Base-by-base conservation (phyloP, 164 flowering plant genomes). In the Umbellularia californica region DNA sequence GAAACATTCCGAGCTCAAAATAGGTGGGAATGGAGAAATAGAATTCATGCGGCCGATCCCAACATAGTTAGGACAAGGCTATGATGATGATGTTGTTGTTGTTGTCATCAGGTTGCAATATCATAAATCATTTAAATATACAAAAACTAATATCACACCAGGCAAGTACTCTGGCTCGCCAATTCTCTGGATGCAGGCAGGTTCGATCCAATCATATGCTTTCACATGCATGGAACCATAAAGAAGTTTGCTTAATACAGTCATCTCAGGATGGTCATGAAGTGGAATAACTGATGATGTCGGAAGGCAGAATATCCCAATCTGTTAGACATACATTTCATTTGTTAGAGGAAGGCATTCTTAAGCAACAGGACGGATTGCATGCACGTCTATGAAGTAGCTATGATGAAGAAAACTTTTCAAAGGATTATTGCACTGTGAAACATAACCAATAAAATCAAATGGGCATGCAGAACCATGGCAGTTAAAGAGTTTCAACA, bases 201-300 rank as follows among this genome's bases (percentile, higher is more conserved):
- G 95, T 71, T 93, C 96, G 74, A 91, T 92, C 99, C 99, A 95
- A 77, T 95, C 99, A 85, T 89, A 95, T 62, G 90, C 97, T 84
- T 91, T 95, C 70, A 95, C 93, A 71, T 93, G 97, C 89, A 95
- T 73, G 81, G 98, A 95, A 14, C 99, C 99, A 79, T 92, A 95
- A 19, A 93, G 90, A 71, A 95, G 73, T 88, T 91, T 95, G 92
- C 98, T 92, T 68, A 91, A 85, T 63, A 95, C 97, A 55, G 94
- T 88, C 98, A 93, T 93, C 69, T 89, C 90, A 50, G 98, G 99
- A 89, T 95, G 99, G 75, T 93, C 97, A 76, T 95, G 99, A 35
- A 95, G 95, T 58, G 99, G 99, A 83, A 95, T 92, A 71, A 87
- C 96, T 5, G 99, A 83, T 17, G 99, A 93, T 75, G 95, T 88